These are phyloP conservation scores for Daldinia grandis DNA, from an alignment of 495 filamentous ascomycete species.

Conservation along the genomic window DNA sequence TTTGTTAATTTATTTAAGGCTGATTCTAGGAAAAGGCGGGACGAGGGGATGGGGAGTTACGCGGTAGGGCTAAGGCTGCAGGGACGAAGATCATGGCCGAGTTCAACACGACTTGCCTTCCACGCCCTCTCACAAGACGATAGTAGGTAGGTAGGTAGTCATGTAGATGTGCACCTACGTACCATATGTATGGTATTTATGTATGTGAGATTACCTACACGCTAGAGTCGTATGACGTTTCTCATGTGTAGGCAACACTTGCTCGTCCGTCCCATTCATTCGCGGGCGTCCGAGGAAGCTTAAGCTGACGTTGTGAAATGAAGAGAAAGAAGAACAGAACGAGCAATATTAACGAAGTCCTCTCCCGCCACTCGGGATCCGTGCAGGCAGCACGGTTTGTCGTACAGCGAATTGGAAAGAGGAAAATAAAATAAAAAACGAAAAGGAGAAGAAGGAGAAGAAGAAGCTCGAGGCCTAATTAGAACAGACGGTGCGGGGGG, in stretches of 20 bases:
- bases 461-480: constrained; percentile 1
- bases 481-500: constrained; percentile 9
- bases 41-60: background rate
- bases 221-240: constrained; percentile 17
- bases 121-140: background rate
- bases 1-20: constrained; percentile 10
- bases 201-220: constrained; percentile 26
- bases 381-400: constrained; percentile 8
- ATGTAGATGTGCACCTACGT: background rate
- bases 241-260: constrained; percentile 24
- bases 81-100: constrained; percentile 6
- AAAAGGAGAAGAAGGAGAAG: too few species aligned
- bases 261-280: constrained; percentile 7
- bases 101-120: background rate
- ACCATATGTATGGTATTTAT: constrained; percentile 10
- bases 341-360: background rate
- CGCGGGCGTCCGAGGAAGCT: constrained; percentile 4
- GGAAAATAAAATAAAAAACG: too few species aligned
- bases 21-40: constrained; percentile 1
- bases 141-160: background rate
- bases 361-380: constrained; percentile 3
- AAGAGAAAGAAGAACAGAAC: background rate
- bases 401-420: background rate
- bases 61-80: constrained; percentile 1
- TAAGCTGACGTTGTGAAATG: background rate